Evolutionary conservation across 2,329 filamentous ascomycete species (phyloP).

Genomic region (Phialophora tarda): DNA sequence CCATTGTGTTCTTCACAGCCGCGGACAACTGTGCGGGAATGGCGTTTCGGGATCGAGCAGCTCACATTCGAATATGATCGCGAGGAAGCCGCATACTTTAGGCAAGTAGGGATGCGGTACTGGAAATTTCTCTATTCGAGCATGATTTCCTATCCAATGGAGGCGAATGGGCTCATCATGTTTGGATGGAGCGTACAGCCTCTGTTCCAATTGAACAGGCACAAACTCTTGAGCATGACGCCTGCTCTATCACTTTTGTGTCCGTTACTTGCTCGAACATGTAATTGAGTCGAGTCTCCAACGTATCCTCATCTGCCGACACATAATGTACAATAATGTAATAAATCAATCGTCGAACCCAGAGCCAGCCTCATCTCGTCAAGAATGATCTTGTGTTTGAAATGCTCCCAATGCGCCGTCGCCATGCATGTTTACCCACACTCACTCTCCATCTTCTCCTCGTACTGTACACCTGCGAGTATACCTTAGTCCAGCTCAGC

Average conservation of each 20-base stretch:
- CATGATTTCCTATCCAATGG: background rate
- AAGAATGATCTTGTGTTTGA: background rate
- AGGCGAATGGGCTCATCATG: background rate
- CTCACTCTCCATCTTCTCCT: background rate
- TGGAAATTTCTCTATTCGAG: background rate
- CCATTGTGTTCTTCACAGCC: conserved; percentile 10
- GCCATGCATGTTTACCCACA: conserved; percentile 7
- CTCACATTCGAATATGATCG: background rate
- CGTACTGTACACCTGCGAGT: background rate
- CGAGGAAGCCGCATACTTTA: background rate
- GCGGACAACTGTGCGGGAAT: background rate
- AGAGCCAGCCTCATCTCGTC: background rate
- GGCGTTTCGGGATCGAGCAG: conserved; percentile 7
- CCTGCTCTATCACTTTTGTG: background rate
- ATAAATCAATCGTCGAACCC: background rate
- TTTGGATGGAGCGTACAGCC: background rate
- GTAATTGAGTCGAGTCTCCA: background rate
- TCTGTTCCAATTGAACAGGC: background rate
- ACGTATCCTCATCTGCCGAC: background rate
- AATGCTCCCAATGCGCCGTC: background rate
- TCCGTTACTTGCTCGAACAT: background rate
- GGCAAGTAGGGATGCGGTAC: background rate
- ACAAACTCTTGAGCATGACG: background rate
- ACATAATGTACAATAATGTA: background rate
- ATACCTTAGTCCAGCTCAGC: background rate